A percentile compares a stretch with the other conserved stretches of the same genome.
Conservation (phyloP, 768 basidiomycete species). For the Auricularia auricula-judae region DNA sequence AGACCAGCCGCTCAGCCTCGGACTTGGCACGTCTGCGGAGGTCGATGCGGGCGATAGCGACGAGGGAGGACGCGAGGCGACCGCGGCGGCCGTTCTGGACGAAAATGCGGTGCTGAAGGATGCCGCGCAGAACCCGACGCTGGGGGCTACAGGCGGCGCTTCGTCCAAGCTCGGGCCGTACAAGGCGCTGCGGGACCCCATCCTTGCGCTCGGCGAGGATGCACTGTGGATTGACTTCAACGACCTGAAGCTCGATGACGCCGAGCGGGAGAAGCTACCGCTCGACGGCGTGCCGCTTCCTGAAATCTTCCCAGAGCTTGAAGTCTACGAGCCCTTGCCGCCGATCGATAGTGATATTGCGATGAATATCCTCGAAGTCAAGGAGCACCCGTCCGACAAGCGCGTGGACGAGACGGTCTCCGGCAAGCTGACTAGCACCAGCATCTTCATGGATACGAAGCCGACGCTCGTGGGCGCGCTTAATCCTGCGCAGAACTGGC, state of each 20-base stretch:
- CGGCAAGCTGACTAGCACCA: conserved; percentile 64
- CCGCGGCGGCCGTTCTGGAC: background rate
- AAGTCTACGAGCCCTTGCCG: conserved; percentile 33
- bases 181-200: conserved; percentile 3
- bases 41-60: background rate
- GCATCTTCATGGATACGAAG: conserved; percentile 67
- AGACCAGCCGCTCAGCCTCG: background rate
- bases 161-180: conserved; percentile 7
- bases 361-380: conserved; percentile 28
- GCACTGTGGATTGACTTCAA: conserved; percentile 46
- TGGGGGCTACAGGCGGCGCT: background rate
- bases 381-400: conserved; percentile 32
- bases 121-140: background rate
- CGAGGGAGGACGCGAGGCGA: background rate
- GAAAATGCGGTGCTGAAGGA: background rate
- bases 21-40: background rate
- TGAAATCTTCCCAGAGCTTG: conserved; percentile 79
- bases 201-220: conserved; percentile 19
- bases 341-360: conserved; percentile 9
- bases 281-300: conserved; percentile 21
- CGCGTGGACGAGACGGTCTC: conserved; percentile 71
- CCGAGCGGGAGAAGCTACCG: conserved; percentile 1
- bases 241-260: conserved; percentile 14
- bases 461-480: conserved; percentile 79
- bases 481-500: conserved; percentile 68